A percentile compares a stretch with the other conserved stretches of the same genome.
Conservation (phyloP, 2,329 filamentous ascomycete species). For the Neospermospora avenae region DNA sequence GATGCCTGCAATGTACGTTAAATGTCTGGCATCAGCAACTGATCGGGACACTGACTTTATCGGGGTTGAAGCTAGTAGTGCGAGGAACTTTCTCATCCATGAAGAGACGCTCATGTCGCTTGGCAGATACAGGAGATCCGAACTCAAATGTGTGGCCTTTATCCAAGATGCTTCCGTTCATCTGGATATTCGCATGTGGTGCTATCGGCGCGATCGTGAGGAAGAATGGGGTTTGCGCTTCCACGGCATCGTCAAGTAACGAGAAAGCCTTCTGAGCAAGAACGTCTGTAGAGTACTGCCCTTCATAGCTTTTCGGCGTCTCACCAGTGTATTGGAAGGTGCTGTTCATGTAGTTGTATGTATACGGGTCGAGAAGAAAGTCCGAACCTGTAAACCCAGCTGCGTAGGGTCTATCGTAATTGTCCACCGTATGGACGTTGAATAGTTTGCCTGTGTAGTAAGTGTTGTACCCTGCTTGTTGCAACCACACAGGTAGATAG, state of each 20-base stretch:
- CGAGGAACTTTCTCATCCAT: slow-evolving; percentile 55
- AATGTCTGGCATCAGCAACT: background rate
- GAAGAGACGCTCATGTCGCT: slow-evolving; percentile 61
- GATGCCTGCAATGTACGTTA: slow-evolving; percentile 18
- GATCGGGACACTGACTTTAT: slow-evolving; percentile 37
- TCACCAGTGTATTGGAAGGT: slow-evolving; percentile 60
- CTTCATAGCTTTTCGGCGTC: slow-evolving; percentile 51
- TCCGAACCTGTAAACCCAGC: slow-evolving; percentile 51
- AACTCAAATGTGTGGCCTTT: slow-evolving; percentile 7
- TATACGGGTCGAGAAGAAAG: slow-evolving; percentile 62
- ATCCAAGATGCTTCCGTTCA: slow-evolving; percentile 36
- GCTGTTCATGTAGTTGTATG: slow-evolving; percentile 64
- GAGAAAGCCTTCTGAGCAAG: slow-evolving; percentile 54
- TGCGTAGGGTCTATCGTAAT: slow-evolving; percentile 55
- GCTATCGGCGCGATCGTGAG: slow-evolving; percentile 62
- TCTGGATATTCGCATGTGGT: slow-evolving; percentile 56
- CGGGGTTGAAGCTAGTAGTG: slow-evolving; percentile 62
- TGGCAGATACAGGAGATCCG: slow-evolving; percentile 49
- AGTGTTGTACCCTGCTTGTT: slow-evolving; percentile 63
- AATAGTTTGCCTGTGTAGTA: slow-evolving; percentile 70
- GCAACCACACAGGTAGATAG: slow-evolving; percentile 67
- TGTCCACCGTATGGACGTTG: slow-evolving; percentile 57
- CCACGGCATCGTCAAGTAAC: slow-evolving; percentile 58
- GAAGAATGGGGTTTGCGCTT: slow-evolving; percentile 59
- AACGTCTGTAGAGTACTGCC: slow-evolving; percentile 49